Conservation (phyloP, 2,329 filamentous ascomycete genomes). For the Talaromyces sp. region DNA sequence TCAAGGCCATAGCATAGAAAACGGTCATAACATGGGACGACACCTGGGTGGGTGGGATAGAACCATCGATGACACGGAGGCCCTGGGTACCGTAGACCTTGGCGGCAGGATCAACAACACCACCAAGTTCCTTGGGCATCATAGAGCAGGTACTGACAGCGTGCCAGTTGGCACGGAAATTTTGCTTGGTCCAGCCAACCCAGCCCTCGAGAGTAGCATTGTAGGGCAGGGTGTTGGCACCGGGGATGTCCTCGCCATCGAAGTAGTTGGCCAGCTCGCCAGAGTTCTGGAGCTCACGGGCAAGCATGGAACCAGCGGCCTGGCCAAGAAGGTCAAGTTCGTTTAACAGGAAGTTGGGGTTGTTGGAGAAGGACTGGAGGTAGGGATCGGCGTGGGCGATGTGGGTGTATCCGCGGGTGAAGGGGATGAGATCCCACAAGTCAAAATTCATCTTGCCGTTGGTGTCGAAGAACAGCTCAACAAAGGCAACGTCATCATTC, state of each 20-base stretch:
- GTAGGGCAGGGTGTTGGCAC: background rate
- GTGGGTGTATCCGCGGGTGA: constrained; percentile 22
- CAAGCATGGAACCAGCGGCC: constrained; percentile 21
- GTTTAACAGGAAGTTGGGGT: constrained; percentile 23
- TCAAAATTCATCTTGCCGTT: constrained; percentile 19
- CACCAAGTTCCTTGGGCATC: constrained; percentile 24
- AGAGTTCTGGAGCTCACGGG: constrained; percentile 16
- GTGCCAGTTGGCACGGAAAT: constrained; percentile 27
- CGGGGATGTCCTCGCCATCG: background rate
- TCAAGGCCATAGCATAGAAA: constrained; percentile 25
- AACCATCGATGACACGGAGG: constrained; percentile 33
- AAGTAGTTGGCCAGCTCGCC: constrained; percentile 4
- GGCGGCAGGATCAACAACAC: constrained; percentile 25
- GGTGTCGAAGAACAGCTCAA: constrained; percentile 24
- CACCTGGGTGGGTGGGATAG: constrained; percentile 28
- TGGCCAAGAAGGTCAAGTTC: constrained; percentile 23
- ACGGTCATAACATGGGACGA: constrained; percentile 26
- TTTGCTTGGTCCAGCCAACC: constrained; percentile 17
- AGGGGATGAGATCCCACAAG: constrained; percentile 25
- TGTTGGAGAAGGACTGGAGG: constrained; percentile 16
- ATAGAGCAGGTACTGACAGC: constrained; percentile 27
- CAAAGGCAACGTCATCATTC: constrained; percentile 20
- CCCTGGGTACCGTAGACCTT: constrained; percentile 26
- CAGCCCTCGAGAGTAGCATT: constrained; percentile 20
- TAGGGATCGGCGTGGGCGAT: constrained; percentile 21